A percentile compares a stretch with the other conserved stretches of the same genome.
phyloP scores from a whole-genome alignment of 2,329 filamentous ascomycete species.

The Sphaceloma murrayae region DNA sequence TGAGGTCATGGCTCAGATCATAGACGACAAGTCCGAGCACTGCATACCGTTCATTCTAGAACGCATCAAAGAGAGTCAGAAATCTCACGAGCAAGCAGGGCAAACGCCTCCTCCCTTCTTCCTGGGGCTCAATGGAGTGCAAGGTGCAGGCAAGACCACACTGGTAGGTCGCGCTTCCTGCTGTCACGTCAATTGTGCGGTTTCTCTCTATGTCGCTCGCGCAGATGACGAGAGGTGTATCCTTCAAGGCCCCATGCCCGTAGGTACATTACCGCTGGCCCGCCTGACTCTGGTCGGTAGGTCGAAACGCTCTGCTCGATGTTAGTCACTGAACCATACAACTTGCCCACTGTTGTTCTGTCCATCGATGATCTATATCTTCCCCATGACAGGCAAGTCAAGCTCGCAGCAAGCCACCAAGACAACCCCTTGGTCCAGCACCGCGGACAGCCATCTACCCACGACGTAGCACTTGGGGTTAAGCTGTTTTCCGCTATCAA shows the following conservation, averaged over 20 bases:
- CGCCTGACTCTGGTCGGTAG: conserved; percentile 24
- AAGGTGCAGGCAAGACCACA: conserved; percentile 88
- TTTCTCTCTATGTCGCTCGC: too few relatives aligned
- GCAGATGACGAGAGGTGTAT: too few relatives aligned
- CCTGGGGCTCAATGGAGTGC: conserved; percentile 81
- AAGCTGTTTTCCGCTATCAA: conserved; percentile 54
- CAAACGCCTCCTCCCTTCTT: conserved; percentile 56
- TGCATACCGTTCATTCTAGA: conserved; percentile 68
- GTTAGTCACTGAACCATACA: conserved; percentile 48
- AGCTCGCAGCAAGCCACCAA: conserved; percentile 55
- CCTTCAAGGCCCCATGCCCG: background rate
- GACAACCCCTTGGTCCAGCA: conserved; percentile 69
- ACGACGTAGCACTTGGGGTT: conserved; percentile 59
- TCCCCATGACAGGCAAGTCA: conserved; percentile 56
- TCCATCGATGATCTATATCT: conserved; percentile 90
- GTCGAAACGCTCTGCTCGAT: conserved; percentile 54
- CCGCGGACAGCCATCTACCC: conserved; percentile 73
- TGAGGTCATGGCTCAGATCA: conserved; percentile 41
- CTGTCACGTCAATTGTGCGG: too few relatives aligned
- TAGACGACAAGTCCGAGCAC: conserved; percentile 69
- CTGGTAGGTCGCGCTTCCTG: conserved; percentile 57
- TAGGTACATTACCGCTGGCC: too few relatives aligned
- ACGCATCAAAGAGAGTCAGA: conserved; percentile 45
- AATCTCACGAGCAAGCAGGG: conserved; percentile 30
- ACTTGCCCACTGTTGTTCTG: conserved; percentile 58